A percentile compares a stretch with the other conserved stretches of the same genome.
Conservation (phyloP, 805 yeast genomes). For the Spathaspora arborariae region DNA sequence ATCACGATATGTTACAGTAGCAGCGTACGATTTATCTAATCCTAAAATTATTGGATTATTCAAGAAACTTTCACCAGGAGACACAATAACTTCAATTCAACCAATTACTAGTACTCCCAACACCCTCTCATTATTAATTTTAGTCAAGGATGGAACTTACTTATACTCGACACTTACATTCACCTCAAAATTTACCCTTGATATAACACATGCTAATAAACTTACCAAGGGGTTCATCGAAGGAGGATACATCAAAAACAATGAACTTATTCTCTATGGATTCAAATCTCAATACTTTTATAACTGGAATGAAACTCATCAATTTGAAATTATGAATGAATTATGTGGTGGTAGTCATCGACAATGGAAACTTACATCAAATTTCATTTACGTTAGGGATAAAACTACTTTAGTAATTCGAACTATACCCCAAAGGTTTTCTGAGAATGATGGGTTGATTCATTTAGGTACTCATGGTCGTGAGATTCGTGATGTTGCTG, state of each 20-base stretch:
- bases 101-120: conserved; percentile 23
- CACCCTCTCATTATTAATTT: conserved; percentile 34
- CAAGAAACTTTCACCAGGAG: conserved; percentile 59
- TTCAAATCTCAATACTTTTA: conserved; percentile 78
- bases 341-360: conserved; percentile 92
- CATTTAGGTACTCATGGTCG: conserved; percentile 83
- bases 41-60: conserved; percentile 19
- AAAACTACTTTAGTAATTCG: conserved; percentile 44
- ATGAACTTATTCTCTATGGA: conserved; percentile 62
- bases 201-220: conserved; percentile 52
- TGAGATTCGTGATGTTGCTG: conserved; percentile 74
- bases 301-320: conserved; percentile 76
- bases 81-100: conserved; percentile 58
- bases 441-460: conserved; percentile 20
- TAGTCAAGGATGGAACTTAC: conserved; percentile 68
- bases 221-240: conserved; percentile 77
- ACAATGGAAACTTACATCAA: conserved; percentile 55
- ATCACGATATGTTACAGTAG: conserved; percentile 66
- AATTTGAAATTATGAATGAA: conserved; percentile 64
- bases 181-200: conserved; percentile 9
- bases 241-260: conserved; percentile 50
- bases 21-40: conserved; percentile 44
- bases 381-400: conserved; percentile 56
- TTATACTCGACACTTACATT: conserved; percentile 28
- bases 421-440: conserved; percentile 16